A percentile compares a stretch with the other conserved stretches of the same genome.
phyloP scores from a whole-genome alignment of 768 basidiomycete species.

The Tricholoma furcatifolium region DNA sequence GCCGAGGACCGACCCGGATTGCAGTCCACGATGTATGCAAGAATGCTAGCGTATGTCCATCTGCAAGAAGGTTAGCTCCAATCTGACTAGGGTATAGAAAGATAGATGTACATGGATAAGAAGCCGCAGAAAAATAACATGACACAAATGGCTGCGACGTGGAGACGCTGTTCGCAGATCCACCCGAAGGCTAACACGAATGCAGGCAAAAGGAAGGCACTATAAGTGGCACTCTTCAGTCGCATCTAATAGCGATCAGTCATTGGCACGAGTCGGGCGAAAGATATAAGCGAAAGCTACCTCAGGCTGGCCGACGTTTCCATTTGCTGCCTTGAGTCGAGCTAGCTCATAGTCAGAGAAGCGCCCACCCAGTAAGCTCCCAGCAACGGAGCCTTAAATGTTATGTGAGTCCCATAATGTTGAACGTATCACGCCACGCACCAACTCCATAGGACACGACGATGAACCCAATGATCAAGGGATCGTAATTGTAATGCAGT shows the following conservation, averaged over 20 bases:
- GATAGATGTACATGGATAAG: constrained; percentile 59
- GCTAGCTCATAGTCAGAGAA: constrained; percentile 43
- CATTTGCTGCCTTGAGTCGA: constrained; percentile 36
- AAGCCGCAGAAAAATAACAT: constrained; percentile 75
- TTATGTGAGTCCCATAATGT: background rate
- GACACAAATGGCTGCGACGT: constrained; percentile 68
- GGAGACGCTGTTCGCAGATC: constrained; percentile 61
- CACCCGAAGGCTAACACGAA: constrained; percentile 72
- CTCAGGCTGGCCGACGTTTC: constrained; percentile 58
- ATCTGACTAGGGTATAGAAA: background rate
- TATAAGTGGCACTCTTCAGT: constrained; percentile 57
- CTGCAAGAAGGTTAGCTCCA: constrained; percentile 18
- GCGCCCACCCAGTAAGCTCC: constrained; percentile 43
- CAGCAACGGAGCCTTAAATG: constrained; percentile 34
- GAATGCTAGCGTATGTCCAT: constrained; percentile 62
- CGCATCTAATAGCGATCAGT: constrained; percentile 55
- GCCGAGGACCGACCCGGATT: constrained; percentile 79
- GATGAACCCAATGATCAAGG: constrained; percentile 74
- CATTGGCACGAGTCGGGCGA: background rate
- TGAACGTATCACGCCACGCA: constrained; percentile 33
- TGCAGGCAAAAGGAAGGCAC: constrained; percentile 59
- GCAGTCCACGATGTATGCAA: constrained; percentile 86
- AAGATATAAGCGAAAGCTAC: constrained; percentile 32
- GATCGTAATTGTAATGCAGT: constrained; percentile 58
- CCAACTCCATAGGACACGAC: constrained; percentile 75